Percentiles rank a stretch among this genome's conserved stretches.
phyloP scores from a whole-genome alignment of 1,284 basidiomycete genomes.

The Pseudozyma pruni region DNA sequence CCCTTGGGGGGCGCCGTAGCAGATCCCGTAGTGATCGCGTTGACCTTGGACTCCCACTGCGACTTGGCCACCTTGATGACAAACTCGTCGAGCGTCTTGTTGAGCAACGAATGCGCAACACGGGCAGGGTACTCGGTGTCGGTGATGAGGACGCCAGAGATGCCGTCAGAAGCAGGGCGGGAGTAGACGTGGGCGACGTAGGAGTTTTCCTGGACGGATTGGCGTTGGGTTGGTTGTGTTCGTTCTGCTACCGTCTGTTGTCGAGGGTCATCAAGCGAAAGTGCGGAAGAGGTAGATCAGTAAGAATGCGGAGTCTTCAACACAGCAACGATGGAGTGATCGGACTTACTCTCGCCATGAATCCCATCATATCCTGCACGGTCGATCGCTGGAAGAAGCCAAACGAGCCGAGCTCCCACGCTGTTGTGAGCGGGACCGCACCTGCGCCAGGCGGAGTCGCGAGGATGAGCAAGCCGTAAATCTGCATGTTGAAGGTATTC shows the following conservation, averaged over 20 bases:
- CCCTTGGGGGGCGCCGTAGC: constrained; percentile 60
- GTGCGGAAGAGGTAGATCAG: neutral
- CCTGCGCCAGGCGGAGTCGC: constrained; percentile 63
- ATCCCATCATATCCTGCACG: constrained; percentile 67
- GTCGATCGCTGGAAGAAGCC: constrained; percentile 86
- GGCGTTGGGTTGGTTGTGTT: constrained; percentile 76
- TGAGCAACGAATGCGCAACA: constrained; percentile 92
- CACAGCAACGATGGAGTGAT: neutral
- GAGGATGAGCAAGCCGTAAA: constrained; percentile 59
- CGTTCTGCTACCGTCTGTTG: constrained; percentile 84
- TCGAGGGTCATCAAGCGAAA: too few relatives aligned
- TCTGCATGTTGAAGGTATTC: constrained; percentile 28
- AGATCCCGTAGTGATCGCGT: constrained; percentile 58
- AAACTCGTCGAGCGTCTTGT: constrained; percentile 95
- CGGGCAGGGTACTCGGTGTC: constrained; percentile 97
- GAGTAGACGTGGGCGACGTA: constrained; percentile 92
- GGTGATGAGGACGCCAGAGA: constrained; percentile 85
- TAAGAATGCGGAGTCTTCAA: too few relatives aligned
- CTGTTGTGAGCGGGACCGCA: constrained; percentile 76
- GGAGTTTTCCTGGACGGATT: constrained; percentile 93
- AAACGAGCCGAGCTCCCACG: constrained; percentile 88
- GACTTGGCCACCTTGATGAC: constrained; percentile 79
- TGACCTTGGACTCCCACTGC: constrained; percentile 70
- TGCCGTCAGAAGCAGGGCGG: constrained; percentile 65
- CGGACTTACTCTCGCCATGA: constrained; percentile 65